phyloP scores from a whole-genome alignment of 495 filamentous ascomycete species.

The Podospora fimiseda region DNA sequence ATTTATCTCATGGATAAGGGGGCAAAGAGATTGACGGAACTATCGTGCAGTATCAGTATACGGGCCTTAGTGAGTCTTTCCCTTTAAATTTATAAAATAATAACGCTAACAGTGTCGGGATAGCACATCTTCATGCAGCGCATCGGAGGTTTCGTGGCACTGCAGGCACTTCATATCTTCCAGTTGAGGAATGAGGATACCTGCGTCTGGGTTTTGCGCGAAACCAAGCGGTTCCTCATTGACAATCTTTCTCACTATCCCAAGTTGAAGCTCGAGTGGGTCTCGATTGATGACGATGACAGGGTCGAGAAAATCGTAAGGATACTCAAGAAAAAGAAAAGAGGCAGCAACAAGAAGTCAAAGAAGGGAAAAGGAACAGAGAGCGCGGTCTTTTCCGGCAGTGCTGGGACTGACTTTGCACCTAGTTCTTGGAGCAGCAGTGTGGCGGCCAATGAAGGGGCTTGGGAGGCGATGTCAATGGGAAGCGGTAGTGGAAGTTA shows the following conservation, averaged over 20 bases:
- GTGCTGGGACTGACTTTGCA: not conserved
- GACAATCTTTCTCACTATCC: constrained; percentile 49
- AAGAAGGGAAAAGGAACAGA: constrained; percentile 14
- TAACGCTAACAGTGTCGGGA: not conserved
- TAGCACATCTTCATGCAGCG: constrained; percentile 51
- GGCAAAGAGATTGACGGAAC: constrained; percentile 45
- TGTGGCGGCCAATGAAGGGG: not conserved
- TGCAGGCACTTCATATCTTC: constrained; percentile 50
- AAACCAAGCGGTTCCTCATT: constrained; percentile 46
- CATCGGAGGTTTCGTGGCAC: constrained; percentile 36
- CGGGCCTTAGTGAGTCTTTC: constrained; percentile 43
- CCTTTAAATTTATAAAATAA: not conserved
- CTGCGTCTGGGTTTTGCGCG: constrained; percentile 40
- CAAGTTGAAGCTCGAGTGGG: constrained; percentile 45
- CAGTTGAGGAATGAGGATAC: constrained; percentile 45
- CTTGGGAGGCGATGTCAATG: too few relatives aligned
- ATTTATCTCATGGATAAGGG: constrained; percentile 41
- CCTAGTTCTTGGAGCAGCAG: not conserved
- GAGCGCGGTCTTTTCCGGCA: too few relatives aligned
- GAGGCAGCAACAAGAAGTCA: constrained; percentile 26
- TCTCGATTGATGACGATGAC: constrained; percentile 42
- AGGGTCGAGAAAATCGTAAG: constrained; percentile 39
- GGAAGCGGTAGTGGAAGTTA: too few relatives aligned
- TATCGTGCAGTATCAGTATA: constrained; percentile 47
- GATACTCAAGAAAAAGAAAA: not conserved